Conservation (phyloP, 2,329 filamentous ascomycete genomes). For the Arachnomyces sp. region DNA sequence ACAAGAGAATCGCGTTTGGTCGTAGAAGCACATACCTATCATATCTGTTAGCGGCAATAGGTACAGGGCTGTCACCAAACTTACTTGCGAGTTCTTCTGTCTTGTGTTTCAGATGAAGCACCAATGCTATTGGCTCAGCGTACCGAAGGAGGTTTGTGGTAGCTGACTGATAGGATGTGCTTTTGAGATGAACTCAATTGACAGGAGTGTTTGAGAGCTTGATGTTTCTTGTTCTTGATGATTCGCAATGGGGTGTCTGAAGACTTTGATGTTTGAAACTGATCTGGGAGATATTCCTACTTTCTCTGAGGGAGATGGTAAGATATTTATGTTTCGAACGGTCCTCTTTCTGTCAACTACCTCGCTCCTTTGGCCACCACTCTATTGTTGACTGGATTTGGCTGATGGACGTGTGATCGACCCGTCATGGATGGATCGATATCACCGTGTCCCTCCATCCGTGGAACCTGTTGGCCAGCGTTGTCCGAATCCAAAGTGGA, state of each 20-base stretch:
- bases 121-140: constrained; percentile 26
- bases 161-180: constrained; percentile 28
- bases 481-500: constrained; percentile 24
- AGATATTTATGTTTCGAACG: constrained; percentile 36
- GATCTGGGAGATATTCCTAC: constrained; percentile 20
- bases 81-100: constrained; percentile 23
- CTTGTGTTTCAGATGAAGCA: constrained; percentile 27
- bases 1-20: constrained; percentile 76
- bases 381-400: constrained; percentile 24
- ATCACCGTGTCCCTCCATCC: constrained; percentile 21
- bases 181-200: constrained; percentile 16
- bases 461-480: constrained; percentile 28
- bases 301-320: constrained; percentile 19
- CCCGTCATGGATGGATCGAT: constrained; percentile 27
- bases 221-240: constrained; percentile 17
- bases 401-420: constrained; percentile 22
- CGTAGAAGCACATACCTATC: constrained; percentile 85
- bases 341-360: constrained; percentile 13
- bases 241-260: constrained; percentile 17
- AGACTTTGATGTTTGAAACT: constrained; percentile 24
- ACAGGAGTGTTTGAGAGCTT: constrained; percentile 13
- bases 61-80: constrained; percentile 17
- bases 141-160: constrained; percentile 3
- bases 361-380: constrained; percentile 16
- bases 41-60: constrained; percentile 20